Evolutionary conservation across 495 filamentous ascomycete genomes (phyloP).

Genomic region (Penicillium flavigenum): DNA sequence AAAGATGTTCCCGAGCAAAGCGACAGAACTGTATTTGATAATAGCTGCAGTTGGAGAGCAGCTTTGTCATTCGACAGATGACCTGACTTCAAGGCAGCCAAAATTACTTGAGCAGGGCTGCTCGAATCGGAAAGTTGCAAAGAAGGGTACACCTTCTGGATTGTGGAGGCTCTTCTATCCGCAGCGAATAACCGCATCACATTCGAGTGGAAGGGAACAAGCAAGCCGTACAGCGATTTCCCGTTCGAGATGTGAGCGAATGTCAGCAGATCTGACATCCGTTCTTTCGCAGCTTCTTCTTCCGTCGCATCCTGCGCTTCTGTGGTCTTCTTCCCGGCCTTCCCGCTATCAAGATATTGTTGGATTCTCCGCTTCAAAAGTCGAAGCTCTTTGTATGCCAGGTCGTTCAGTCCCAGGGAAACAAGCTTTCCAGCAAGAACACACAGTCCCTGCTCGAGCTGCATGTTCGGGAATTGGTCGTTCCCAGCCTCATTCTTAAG

Average conservation of each 20-base stretch:
- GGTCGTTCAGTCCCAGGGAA: conserved; percentile 66
- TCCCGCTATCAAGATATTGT: conserved; percentile 33
- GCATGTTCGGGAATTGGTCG: conserved; percentile 58
- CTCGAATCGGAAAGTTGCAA: conserved; percentile 48
- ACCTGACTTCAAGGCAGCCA: conserved; percentile 47
- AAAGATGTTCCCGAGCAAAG: conserved; percentile 49
- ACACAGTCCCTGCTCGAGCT: conserved; percentile 82
- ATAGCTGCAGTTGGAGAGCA: conserved; percentile 65
- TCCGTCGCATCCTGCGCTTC: conserved; percentile 23
- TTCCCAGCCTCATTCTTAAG: conserved; percentile 55
- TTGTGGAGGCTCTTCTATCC: conserved; percentile 45
- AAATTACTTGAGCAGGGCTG: conserved; percentile 67
- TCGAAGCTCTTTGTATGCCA: conserved; percentile 75
- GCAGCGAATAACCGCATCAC: conserved; percentile 50
- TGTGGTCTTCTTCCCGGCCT: conserved; percentile 24
- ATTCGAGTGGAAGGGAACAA: conserved; percentile 47
- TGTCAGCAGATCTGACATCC: conserved; percentile 61
- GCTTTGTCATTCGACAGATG: conserved; percentile 55
- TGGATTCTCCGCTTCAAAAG: conserved; percentile 63
- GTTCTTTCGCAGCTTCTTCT: conserved; percentile 43
- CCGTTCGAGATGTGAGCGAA: conserved; percentile 49
- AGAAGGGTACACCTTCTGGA: conserved; percentile 48
- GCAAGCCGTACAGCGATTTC: conserved; percentile 34
- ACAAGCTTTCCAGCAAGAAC: conserved; percentile 72
- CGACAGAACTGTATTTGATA: conserved; percentile 66